Conservation (phyloP, 805 yeast species). For the Saccharomycopsis sp. region DNA sequence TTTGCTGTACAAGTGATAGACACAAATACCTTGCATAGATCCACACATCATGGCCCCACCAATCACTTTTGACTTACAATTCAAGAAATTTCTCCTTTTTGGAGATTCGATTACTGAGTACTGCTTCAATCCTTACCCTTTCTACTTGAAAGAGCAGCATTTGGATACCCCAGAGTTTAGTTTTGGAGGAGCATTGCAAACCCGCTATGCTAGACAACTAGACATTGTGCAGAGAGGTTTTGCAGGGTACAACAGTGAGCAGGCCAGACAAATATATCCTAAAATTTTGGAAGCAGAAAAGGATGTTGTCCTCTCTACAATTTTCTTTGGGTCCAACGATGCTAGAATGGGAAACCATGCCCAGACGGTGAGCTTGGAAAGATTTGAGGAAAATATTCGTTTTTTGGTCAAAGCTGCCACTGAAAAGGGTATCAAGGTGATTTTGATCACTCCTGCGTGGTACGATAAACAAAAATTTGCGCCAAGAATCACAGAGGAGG, state of each 20-base stretch:
- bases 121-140: constrained; percentile 32
- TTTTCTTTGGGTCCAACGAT: constrained; percentile 84
- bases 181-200: constrained; percentile 43
- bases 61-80: constrained; percentile 26
- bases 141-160: constrained; percentile 17
- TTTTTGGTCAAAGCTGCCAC: constrained; percentile 36
- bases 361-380: constrained; percentile 45
- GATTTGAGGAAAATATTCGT: constrained; percentile 42
- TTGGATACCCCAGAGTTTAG: constrained; percentile 32
- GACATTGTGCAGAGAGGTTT: constrained; percentile 73
- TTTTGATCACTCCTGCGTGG: constrained; percentile 58
- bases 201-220: constrained; percentile 50
- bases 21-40: no score
- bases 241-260: constrained; percentile 66
- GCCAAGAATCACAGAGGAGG: constrained; percentile 29
- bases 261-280: constrained; percentile 46
- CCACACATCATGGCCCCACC: neutral
- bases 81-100: constrained; percentile 47
- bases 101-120: constrained; percentile 70
- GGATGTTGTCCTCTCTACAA: constrained; percentile 38
- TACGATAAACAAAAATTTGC: constrained; percentile 43
- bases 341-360: constrained; percentile 36
- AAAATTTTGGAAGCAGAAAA: constrained; percentile 45
- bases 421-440: constrained; percentile 39
- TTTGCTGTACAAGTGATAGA: no score